Base-by-base conservation (phyloP, 257 asterid genomes). In the Solanum pennellii region DNA sequence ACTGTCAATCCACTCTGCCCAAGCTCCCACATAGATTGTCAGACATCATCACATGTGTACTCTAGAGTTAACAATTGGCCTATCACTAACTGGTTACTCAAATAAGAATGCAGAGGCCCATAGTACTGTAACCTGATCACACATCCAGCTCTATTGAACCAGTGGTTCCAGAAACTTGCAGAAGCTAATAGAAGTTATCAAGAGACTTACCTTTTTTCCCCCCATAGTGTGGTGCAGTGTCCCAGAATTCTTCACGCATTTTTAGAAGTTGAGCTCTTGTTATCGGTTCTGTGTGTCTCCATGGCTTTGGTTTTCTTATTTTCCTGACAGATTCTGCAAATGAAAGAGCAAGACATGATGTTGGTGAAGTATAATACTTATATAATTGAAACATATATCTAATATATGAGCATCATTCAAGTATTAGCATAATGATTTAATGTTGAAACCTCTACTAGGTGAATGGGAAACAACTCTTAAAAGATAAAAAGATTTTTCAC, bases 201-300 rank as follows among this genome's bases (percentile, higher is more conserved):
- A 72, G 56, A n/a, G 31, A 86, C 33, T 49, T 87, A 94, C 98
- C 98, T 92, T 93, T 91, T 89, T 94, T 87, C 39, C 98, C 98
- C 87, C 98, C 98, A 88, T 93, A 94, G 86, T 93, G 98, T 21
- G 97, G 97, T 35, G 95, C 95, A 88, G 97, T 94, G 88, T 94
- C 97, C 97, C 97, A 94, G 88, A 94, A 94, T 89, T 94, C 98
- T 74, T 93, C 98, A 3, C 98, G 95, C 94, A 94, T 89, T 89
- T 87, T 90, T 72, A 79, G 82, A 31, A 94, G 92, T 82, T 94
- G 96, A 52, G 90, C 96, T 87, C 92, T 88, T 41, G 98, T 92
- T 92, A 94, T 92, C 41, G 93, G 88, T 75, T 93, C 94, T 33
- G 95, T 74, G 86, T 94, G 95, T 89, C 91, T 94, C 96, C 98